phyloP scores from a whole-genome alignment of 2,329 filamentous ascomycete genomes.

The Sordariomycetes sp. region DNA sequence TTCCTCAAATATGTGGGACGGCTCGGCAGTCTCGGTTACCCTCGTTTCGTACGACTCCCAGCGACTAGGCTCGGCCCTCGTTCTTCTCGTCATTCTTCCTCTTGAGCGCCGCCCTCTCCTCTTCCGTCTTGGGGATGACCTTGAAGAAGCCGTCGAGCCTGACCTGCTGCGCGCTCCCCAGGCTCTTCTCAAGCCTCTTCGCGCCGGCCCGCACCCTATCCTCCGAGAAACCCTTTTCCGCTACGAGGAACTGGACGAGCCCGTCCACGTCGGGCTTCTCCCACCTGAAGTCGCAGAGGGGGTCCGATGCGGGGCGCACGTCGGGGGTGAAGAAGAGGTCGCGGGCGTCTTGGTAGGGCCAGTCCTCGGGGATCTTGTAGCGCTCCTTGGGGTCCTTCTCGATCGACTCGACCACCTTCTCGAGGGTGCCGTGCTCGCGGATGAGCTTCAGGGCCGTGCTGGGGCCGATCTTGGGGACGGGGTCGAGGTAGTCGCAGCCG shows the following conservation, averaged over 20 bases:
- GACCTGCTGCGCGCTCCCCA: constrained; percentile 83
- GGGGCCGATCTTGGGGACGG: constrained; percentile 87
- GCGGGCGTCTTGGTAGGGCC: constrained; percentile 87
- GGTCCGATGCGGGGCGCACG: constrained; percentile 68
- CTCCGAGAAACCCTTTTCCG: constrained; percentile 94
- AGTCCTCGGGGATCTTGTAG: constrained; percentile 84
- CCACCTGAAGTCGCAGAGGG: constrained; percentile 96
- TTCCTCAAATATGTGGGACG: too few species aligned
- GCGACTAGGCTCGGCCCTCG: too few species aligned
- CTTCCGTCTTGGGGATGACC: constrained; percentile 74
- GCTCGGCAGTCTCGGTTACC: too few species aligned
- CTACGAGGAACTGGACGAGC: constrained; percentile 77
- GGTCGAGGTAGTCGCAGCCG: constrained; percentile 95
- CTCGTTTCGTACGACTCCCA: too few species aligned
- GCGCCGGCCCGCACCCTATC: constrained; percentile 77
- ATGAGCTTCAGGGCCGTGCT: constrained; percentile 88
- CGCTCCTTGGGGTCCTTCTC: constrained; percentile 66
- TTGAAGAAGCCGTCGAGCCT: constrained; percentile 96
- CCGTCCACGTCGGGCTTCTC: constrained; percentile 85
- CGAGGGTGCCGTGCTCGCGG: constrained; percentile 77
- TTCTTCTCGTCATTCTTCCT: constrained; percentile 88
- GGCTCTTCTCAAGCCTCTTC: constrained; percentile 70
- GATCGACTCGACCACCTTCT: constrained; percentile 73
- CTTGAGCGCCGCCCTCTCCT: constrained; percentile 75
- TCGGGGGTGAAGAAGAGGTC: constrained; percentile 87